Evolutionary conservation across 805 yeast genomes (phyloP).

Genomic region (Kockiozyma suomiensis): DNA sequence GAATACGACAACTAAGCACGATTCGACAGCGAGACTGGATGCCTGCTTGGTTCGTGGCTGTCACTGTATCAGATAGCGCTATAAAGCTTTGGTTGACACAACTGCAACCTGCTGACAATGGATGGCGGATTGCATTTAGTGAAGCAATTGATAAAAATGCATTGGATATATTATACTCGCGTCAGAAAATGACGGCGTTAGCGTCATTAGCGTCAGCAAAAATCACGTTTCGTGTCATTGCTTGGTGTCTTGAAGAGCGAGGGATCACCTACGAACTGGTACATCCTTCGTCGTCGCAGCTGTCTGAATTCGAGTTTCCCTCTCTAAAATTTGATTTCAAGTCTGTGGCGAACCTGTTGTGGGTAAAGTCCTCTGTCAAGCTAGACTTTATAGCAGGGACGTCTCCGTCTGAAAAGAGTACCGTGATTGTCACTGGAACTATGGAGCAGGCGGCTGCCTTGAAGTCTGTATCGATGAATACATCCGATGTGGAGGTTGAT

Average conservation of each 20-base stretch:
- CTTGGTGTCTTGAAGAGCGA: constrained; percentile 18
- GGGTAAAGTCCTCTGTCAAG: constrained; percentile 31
- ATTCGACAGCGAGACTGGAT: constrained; percentile 28
- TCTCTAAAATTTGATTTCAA: constrained; percentile 23
- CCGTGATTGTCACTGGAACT: constrained; percentile 12
- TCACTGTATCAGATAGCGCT: constrained; percentile 22
- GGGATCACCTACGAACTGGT: constrained; percentile 18
- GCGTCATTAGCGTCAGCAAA: constrained; percentile 23
- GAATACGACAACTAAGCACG: constrained; percentile 24
- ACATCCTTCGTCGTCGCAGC: background rate
- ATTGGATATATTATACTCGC: constrained; percentile 22
- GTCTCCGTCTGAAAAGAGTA: constrained; percentile 6
- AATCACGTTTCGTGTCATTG: constrained; percentile 25
- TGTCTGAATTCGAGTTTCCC: constrained; percentile 13
- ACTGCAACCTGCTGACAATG: constrained; percentile 29
- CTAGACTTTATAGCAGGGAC: constrained; percentile 19
- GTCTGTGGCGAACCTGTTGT: constrained; percentile 20
- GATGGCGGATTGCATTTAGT: constrained; percentile 28
- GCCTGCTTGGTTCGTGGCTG: constrained; percentile 32
- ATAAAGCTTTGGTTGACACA: constrained; percentile 24
- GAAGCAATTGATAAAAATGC: constrained; percentile 25
- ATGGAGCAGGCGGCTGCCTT: constrained; percentile 21
- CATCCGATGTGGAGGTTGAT: constrained; percentile 28
- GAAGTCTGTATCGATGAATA: constrained; percentile 20
- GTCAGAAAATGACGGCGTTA: constrained; percentile 15